These are phyloP conservation scores for Fomitopsis serialis DNA, from an alignment of 768 basidiomycete species.

Conservation along the genomic window DNA sequence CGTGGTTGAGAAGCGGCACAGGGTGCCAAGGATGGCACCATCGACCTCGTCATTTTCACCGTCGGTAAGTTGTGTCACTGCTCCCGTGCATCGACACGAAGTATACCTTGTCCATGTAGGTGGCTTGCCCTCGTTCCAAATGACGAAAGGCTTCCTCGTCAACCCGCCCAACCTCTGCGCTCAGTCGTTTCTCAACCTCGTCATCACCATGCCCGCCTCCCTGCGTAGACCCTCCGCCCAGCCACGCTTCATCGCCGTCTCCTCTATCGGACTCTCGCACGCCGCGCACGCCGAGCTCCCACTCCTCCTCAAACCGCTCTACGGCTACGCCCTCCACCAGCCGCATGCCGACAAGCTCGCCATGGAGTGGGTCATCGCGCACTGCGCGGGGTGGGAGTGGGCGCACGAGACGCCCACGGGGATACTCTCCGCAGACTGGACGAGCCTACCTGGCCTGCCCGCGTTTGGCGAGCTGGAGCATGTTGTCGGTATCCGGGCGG, in stretches of 20 bases:
- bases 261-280: slow-evolving; percentile 47
- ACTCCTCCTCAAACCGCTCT: slow-evolving; percentile 41
- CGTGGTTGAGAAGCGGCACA: slow-evolving; percentile 43
- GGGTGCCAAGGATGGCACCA: slow-evolving; percentile 13
- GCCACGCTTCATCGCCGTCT: slow-evolving; percentile 49
- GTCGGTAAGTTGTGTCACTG: slow-evolving; percentile 39
- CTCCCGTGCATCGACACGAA: neutral
- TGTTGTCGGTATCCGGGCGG: slow-evolving; percentile 50
- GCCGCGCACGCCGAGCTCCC: slow-evolving; percentile 43
- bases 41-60: slow-evolving; percentile 57
- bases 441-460: slow-evolving; percentile 34
- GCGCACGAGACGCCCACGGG: slow-evolving; percentile 37
- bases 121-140: slow-evolving; percentile 38
- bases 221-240: slow-evolving; percentile 23
- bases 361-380: slow-evolving; percentile 43
- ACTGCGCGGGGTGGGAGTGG: slow-evolving; percentile 51
- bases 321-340: slow-evolving; percentile 34
- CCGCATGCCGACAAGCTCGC: slow-evolving; percentile 63
- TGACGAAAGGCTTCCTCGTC: slow-evolving; percentile 44
- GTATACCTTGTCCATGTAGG: slow-evolving; percentile 29
- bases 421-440: slow-evolving; percentile 46
- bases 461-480: slow-evolving; percentile 36
- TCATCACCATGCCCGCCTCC: slow-evolving; percentile 44
- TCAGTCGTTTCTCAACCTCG: slow-evolving; percentile 45
- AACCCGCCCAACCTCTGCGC: slow-evolving; percentile 56